Evolutionary conservation across 768 basidiomycete species (phyloP).

Genomic region (Guyanaporus albipodus): DNA sequence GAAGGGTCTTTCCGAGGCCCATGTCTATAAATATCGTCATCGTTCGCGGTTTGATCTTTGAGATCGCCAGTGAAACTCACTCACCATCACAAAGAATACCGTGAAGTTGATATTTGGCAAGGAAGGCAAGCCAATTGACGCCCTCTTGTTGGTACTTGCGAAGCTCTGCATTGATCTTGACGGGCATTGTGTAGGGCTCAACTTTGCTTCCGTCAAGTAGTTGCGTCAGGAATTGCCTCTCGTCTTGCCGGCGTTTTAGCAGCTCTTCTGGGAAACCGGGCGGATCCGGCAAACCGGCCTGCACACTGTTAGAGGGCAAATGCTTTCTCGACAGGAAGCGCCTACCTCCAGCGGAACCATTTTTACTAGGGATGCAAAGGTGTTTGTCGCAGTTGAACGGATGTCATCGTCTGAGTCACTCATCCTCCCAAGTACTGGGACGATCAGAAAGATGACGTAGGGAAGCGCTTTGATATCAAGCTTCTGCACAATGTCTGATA

Average conservation of each 20-base stretch:
- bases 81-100: constrained; percentile 96
- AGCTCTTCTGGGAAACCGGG: constrained; percentile 87
- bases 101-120: constrained; percentile 96
- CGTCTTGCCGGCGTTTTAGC: constrained; percentile 77
- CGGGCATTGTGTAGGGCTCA: constrained; percentile 82
- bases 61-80: constrained; percentile 15
- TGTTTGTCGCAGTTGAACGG: constrained; percentile 91
- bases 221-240: constrained; percentile 90
- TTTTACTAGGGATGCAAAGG: constrained; percentile 94
- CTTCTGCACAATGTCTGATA: constrained; percentile 80
- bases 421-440: constrained; percentile 96
- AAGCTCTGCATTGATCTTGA: constrained; percentile 87
- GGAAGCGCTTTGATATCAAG: constrained; percentile 94
- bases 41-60: neutral
- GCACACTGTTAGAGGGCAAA: neutral
- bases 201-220: constrained; percentile 94
- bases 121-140: constrained; percentile 97
- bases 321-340: neutral
- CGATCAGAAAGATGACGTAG: constrained; percentile 94
- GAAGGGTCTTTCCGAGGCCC: constrained; percentile 97
- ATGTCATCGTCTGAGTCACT: constrained; percentile 91
- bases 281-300: constrained; percentile 98
- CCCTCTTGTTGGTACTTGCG: constrained; percentile 98
- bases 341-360: constrained; percentile 95
- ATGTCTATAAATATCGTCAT: constrained; percentile 59